Percentiles rank a stretch among this genome's conserved stretches.
These are phyloP conservation scores for Cichorium intybus DNA, from an alignment of 140 eudicot species.

Conservation along the genomic window DNA sequence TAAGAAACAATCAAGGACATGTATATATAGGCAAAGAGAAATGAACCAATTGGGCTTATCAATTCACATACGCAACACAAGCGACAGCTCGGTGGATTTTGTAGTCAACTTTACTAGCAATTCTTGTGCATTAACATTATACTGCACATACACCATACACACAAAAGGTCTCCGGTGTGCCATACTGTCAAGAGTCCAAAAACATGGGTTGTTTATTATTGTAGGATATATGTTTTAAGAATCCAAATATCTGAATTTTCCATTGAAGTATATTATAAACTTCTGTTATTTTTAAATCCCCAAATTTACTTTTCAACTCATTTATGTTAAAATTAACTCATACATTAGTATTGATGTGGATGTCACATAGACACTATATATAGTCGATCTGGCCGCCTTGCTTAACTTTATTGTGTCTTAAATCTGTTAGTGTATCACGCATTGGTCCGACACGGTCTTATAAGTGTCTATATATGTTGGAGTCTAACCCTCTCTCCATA, in stretches of 20 bases:
- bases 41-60: conserved; percentile 5
- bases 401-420: no score
- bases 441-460: no score
- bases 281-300: no score
- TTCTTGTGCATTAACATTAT: conserved; percentile 12
- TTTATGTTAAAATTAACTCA: no score
- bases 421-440: no score
- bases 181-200: not conserved
- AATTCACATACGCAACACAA: conserved; percentile 20
- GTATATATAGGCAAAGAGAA: conserved; percentile 30
- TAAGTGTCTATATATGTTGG: no score
- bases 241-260: not conserved
- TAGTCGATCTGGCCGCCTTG: no score
- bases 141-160: conserved; percentile 8
- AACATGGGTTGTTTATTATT: not conserved
- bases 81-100: conserved; percentile 16
- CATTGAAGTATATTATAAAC: no score
- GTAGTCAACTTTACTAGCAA: conserved; percentile 27
- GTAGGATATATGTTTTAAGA: not conserved
- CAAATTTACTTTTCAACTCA: no score
- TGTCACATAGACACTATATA: no score
- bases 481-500: no score
- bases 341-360: no score
- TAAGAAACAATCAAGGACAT: conserved; percentile 16
- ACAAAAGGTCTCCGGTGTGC: not conserved